Evolutionary conservation across 2,329 filamentous ascomycete species (phyloP).

Genomic region (Microcyclosporella mali): DNA sequence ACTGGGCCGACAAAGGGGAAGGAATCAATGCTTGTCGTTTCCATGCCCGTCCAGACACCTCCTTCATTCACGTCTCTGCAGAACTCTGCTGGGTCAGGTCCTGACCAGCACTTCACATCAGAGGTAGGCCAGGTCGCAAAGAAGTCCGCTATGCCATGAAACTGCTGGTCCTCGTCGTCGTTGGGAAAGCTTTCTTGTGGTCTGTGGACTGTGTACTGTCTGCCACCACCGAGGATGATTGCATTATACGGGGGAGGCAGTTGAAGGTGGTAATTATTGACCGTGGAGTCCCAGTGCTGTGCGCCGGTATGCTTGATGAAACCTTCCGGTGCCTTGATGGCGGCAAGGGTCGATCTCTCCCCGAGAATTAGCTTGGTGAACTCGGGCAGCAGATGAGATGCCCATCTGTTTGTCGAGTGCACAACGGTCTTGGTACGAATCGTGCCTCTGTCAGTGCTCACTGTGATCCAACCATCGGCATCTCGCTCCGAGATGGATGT

Average conservation of each 20-base stretch:
- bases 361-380: slow-evolving; percentile 20
- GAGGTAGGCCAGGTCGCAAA: slow-evolving; percentile 27
- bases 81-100: slow-evolving; percentile 14
- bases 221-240: slow-evolving; percentile 27
- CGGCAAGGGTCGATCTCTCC: slow-evolving; percentile 21
- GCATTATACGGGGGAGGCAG: slow-evolving; percentile 29
- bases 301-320: slow-evolving; percentile 30
- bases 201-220: slow-evolving; percentile 23
- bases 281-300: slow-evolving; percentile 29
- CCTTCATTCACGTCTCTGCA: slow-evolving; percentile 21
- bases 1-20: slow-evolving; percentile 28
- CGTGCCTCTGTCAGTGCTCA: slow-evolving; percentile 14
- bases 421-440: slow-evolving; percentile 15
- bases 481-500: slow-evolving; percentile 21
- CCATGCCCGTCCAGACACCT: slow-evolving; percentile 28
- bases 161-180: slow-evolving; percentile 25
- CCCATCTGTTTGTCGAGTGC: slow-evolving; percentile 22
- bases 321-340: slow-evolving; percentile 28
- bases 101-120: slow-evolving; percentile 24
- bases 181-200: slow-evolving; percentile 21
- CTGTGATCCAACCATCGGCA: slow-evolving; percentile 23
- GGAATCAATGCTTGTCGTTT: slow-evolving; percentile 13
- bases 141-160: slow-evolving; percentile 26
- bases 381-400: slow-evolving; percentile 19
- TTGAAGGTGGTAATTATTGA: slow-evolving; percentile 33